Evolutionary conservation across 164 flowering plant species (phyloP).

Genomic region (Vitis amurensis): DNA sequence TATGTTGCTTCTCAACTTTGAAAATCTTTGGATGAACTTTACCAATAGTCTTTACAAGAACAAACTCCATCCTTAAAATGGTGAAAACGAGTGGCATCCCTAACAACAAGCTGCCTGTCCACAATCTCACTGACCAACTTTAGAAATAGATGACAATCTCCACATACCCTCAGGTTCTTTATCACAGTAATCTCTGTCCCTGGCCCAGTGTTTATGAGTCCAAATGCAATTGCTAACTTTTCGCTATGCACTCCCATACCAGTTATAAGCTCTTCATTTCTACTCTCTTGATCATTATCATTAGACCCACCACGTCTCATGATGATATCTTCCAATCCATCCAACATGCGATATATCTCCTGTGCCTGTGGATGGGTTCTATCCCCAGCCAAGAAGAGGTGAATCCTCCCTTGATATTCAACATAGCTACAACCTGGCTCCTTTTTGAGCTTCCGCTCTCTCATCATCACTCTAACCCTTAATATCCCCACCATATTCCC

Average conservation of each 20-base stretch:
- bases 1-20: no score
- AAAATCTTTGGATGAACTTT: background rate
- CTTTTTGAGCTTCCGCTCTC: slow-evolving; percentile 65
- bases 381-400: slow-evolving; percentile 74
- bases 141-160: slow-evolving; percentile 72
- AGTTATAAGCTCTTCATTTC: slow-evolving; percentile 18
- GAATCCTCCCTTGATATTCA: slow-evolving; percentile 55
- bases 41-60: slow-evolving; percentile 94
- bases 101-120: slow-evolving; percentile 56
- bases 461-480: slow-evolving; percentile 66
- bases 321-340: slow-evolving; percentile 48
- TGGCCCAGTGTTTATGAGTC: slow-evolving; percentile 46
- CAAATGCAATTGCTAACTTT: slow-evolving; percentile 79
- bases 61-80: slow-evolving; percentile 74
- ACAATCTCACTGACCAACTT: slow-evolving; percentile 70
- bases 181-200: slow-evolving; percentile 74
- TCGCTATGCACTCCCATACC: slow-evolving; percentile 69
- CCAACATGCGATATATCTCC: slow-evolving; percentile 59
- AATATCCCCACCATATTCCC: slow-evolving; percentile 52
- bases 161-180: slow-evolving; percentile 82
- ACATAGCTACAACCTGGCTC: slow-evolving; percentile 87
- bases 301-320: slow-evolving; percentile 18
- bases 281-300: slow-evolving; percentile 14
- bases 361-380: slow-evolving; percentile 57
- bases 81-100: slow-evolving; percentile 92